A percentile compares a stretch with the other conserved stretches of the same genome.
Evolutionary conservation across 2,329 filamentous ascomycete species (phyloP).

Genomic region (Fusarium annulatum): DNA sequence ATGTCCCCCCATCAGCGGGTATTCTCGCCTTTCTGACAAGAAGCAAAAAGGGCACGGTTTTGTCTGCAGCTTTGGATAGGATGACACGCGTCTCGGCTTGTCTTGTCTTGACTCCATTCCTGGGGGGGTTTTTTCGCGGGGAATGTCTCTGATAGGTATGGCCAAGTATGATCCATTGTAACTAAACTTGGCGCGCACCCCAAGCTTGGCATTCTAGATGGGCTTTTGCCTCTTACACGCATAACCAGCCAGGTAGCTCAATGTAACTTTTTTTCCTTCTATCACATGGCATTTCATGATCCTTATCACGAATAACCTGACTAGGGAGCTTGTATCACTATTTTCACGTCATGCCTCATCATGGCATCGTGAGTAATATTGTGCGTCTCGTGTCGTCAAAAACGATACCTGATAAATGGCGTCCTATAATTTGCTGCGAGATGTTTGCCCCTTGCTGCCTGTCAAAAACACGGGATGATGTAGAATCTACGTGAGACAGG

Average conservation of each 20-base stretch:
- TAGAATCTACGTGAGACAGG: slow-evolving; percentile 35
- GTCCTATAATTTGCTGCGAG: not conserved
- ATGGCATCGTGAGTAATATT: slow-evolving; percentile 6
- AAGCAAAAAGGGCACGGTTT: slow-evolving; percentile 2
- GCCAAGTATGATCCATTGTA: not conserved
- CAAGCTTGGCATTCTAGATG: slow-evolving; percentile 18
- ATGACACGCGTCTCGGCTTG: slow-evolving; percentile 27
- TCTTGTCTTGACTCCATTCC: slow-evolving; percentile 20
- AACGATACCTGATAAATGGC: slow-evolving; percentile 3
- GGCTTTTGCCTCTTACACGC: slow-evolving; percentile 20
- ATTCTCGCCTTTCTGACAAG: slow-evolving; percentile 3
- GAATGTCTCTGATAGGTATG: slow-evolving; percentile 13
- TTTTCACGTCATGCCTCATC: slow-evolving; percentile 35
- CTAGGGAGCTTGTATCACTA: not conserved
- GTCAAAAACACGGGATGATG: slow-evolving; percentile 36
- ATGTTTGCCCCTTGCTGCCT: slow-evolving; percentile 31
- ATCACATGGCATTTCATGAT: slow-evolving; percentile 17
- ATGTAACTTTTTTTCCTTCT: not conserved
- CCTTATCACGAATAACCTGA: slow-evolving; percentile 11
- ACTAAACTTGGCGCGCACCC: slow-evolving; percentile 8
- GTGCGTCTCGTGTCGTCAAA: not conserved
- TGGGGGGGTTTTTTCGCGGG: slow-evolving; percentile 18
- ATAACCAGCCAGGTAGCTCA: not conserved
- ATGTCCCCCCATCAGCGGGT: not conserved
- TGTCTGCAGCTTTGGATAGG: not conserved